Evolutionary conservation across 139 green algal genomes (phyloP).

Genomic region (Chlorella sp.): DNA sequence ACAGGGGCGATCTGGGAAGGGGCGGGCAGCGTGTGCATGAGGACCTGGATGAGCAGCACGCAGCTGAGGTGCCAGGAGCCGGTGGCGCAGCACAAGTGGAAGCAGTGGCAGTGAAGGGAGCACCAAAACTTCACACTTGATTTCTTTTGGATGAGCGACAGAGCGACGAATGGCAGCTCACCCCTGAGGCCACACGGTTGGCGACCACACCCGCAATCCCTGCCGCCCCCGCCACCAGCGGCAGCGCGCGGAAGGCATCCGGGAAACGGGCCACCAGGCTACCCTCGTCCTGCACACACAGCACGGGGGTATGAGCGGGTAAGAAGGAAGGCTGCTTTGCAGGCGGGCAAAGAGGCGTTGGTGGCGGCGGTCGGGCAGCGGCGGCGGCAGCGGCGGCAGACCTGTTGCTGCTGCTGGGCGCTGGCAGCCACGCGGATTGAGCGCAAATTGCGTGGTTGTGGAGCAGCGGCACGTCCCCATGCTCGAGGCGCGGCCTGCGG

Average conservation of each 20-base stretch:
- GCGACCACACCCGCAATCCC: slow-evolving; percentile 53
- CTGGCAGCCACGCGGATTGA: not conserved
- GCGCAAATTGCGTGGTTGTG: not conserved
- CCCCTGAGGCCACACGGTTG: slow-evolving; percentile 56
- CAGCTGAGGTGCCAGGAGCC: not conserved
- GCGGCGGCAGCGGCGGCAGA: not conserved
- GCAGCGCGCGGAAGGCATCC: slow-evolving; percentile 46
- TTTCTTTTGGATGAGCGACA: no score
- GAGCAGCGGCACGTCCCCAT: no score
- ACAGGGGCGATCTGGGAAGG: slow-evolving; percentile 76
- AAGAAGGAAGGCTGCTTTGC: not conserved
- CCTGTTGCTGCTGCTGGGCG: not conserved
- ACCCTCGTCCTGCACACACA: slow-evolving; percentile 1
- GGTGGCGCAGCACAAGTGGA: no score
- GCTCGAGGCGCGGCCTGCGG: no score
- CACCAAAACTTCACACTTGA: no score
- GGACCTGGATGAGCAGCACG: no score
- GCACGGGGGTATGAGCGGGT: not conserved
- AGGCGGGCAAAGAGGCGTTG: no score
- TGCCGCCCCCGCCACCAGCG: slow-evolving; percentile 47
- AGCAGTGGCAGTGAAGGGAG: no score
- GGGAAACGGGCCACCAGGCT: slow-evolving; percentile 14
- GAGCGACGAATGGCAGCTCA: not conserved
- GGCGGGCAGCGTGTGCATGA: not conserved
- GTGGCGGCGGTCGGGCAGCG: not conserved